phyloP scores from a whole-genome alignment of 2,329 filamentous ascomycete species.

The Aureobasidium leucospermi region DNA sequence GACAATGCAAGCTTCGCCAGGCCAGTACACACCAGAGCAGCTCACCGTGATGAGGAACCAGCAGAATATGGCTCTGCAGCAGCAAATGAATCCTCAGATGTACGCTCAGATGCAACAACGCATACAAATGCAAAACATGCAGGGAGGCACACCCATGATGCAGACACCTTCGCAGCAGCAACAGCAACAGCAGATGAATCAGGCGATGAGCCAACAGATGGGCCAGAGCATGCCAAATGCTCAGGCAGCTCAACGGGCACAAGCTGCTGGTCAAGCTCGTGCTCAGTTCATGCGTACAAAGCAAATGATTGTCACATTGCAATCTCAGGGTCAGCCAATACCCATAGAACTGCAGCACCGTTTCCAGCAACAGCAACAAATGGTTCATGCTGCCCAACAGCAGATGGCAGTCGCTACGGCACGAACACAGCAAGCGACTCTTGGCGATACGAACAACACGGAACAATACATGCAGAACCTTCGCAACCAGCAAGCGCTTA shows the following conservation, averaged over 20 bases:
- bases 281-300: slow-evolving; percentile 2
- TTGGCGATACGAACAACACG: slow-evolving; percentile 23
- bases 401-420: slow-evolving; percentile 10
- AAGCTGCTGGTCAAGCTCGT: slow-evolving; percentile 9
- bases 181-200: slow-evolving; percentile 22
- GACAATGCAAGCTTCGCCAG: slow-evolving; percentile 25
- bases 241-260: not conserved
- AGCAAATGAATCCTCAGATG: slow-evolving; percentile 17
- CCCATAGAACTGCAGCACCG: slow-evolving; percentile 19
- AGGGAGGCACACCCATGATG: slow-evolving; percentile 12
- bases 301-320: slow-evolving; percentile 6
- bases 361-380: slow-evolving; percentile 23
- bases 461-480: slow-evolving; percentile 30
- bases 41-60: slow-evolving; percentile 19
- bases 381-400: slow-evolving; percentile 19
- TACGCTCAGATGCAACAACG: slow-evolving; percentile 19
- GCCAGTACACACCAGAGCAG: slow-evolving; percentile 23
- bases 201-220: slow-evolving; percentile 21
- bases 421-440: slow-evolving; percentile 13
- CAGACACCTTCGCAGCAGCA: slow-evolving; percentile 17
- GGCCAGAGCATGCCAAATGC: slow-evolving; percentile 11
- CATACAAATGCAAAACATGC: slow-evolving; percentile 17
- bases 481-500: slow-evolving; percentile 24
- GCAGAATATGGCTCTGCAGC: slow-evolving; percentile 20
- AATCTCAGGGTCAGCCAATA: slow-evolving; percentile 17